These are phyloP conservation scores for Amaranthus cruentus DNA, from an alignment of 148 eudicot species.

Conservation along the genomic window DNA sequence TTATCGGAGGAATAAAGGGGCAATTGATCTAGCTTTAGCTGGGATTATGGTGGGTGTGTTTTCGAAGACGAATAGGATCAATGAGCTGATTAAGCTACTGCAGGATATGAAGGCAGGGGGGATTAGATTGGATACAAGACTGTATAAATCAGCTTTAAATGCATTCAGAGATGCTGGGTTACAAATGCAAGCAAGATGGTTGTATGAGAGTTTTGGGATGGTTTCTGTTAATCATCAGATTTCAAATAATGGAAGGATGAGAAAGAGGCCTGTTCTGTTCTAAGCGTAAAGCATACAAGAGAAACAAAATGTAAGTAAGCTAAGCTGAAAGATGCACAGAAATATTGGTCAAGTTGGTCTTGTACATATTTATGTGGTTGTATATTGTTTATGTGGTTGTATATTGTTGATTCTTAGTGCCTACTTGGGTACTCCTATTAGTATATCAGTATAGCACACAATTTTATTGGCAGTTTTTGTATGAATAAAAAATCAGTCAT, in stretches of 20 bases:
- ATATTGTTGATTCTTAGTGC: too few relatives aligned
- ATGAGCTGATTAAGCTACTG: slow-evolving; percentile 71
- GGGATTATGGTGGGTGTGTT: slow-evolving; percentile 85
- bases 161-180: slow-evolving; percentile 84
- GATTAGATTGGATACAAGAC: slow-evolving; percentile 55
- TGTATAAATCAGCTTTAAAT: slow-evolving; percentile 68
- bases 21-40: slow-evolving; percentile 67
- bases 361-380: too few relatives aligned
- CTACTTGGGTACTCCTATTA: too few relatives aligned
- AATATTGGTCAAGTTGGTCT: neutral
- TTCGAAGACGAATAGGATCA: slow-evolving; percentile 61
- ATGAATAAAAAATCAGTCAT: too few relatives aligned
- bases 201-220: slow-evolving; percentile 43
- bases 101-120: slow-evolving; percentile 65
- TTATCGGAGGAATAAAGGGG: slow-evolving; percentile 59
- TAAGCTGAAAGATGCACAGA: neutral
- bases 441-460: too few relatives aligned
- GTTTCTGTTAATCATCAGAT: slow-evolving; percentile 6
- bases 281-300: neutral
- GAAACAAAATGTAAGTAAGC: slow-evolving; percentile 3
- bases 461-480: too few relatives aligned
- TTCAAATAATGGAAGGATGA: slow-evolving; percentile 1
- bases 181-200: slow-evolving; percentile 55
- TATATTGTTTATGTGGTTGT: too few relatives aligned
- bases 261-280: slow-evolving; percentile 1